Base-by-base conservation (phyloP, 2,329 filamentous ascomycete species). In the Aureobasidium vineae region DNA sequence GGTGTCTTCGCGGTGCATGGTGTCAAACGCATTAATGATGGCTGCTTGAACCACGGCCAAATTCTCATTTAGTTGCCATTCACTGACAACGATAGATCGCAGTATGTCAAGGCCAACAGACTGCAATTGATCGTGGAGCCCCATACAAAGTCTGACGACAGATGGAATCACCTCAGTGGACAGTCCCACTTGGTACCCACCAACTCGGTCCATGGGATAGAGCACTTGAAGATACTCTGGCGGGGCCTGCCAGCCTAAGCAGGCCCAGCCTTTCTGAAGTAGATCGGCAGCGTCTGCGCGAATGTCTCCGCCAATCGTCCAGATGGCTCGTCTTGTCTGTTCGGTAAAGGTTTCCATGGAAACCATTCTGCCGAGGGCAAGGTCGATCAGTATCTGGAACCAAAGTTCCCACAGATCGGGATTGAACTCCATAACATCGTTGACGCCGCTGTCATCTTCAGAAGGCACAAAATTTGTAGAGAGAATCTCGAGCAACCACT, bases 281-380 rank as follows among this genome's bases (percentile, higher is more conserved):
- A 99, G 82, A 60, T 94, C 90, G 4, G 95, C 94, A 19, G 96
- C 95, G 70, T 92, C 86, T 76, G 98, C 93, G 66, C 95, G 86
- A 60, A 99, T 92, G 78, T 99, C 96, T 6, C 95, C 95, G 4
- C 94, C 95, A 75, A 99, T 97, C 80, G 98, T 99, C 95, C 96
- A 99, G 1, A 98, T 94, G 0, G 95, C 94, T 65, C 95, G 84
- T 53, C 95, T 84, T 79, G 98, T 99, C 79, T 99, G 95, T 76
- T 99, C 96, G 0, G 95, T 92, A 74, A 97, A 98, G 0, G 93
- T 97, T 75, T 99, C 95, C 43, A 99, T 84, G 0, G 95, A 93
- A 23, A 99, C 84, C 0, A 90, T 91, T 41, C 93, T 88, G 73
- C 92, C 97, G 5, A 91, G 91, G 2, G 99, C 91, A 3, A 98